Percentiles rank a stretch among this genome's conserved stretches.
phyloP scores from a whole-genome alignment of 1,284 basidiomycete genomes.

The Moniliophthora roreri region DNA sequence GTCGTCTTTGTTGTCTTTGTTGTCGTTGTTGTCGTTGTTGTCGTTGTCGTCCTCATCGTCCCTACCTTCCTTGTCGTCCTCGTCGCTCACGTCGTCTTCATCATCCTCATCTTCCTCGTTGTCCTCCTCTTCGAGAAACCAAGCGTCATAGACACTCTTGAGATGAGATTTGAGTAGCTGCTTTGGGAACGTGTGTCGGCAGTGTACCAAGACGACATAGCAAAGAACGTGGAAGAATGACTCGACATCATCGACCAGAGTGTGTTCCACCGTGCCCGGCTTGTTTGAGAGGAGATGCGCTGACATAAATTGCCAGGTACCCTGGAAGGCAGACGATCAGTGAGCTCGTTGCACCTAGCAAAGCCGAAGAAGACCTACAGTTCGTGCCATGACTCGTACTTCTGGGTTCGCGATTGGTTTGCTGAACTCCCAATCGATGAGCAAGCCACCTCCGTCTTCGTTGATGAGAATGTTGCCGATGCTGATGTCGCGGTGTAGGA shows the following conservation, averaged over 20 bases:
- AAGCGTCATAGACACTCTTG: no score
- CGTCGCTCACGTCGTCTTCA: no score
- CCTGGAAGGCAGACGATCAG: not conserved
- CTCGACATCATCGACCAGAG: slow-evolving; percentile 5
- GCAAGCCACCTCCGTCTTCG: not conserved
- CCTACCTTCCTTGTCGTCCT: no score
- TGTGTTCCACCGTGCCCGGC: not conserved
- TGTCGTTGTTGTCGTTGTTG: no score
- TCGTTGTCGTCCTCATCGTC: no score
- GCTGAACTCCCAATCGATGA: slow-evolving; percentile 9
- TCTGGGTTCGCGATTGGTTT: not conserved
- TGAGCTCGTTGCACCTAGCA: not conserved
- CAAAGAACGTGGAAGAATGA: slow-evolving; percentile 6
- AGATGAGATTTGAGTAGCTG: no score
- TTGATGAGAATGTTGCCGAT: slow-evolving; percentile 5
- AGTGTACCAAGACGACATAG: not conserved
- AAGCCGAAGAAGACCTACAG: not conserved
- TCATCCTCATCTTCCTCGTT: no score
- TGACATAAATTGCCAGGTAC: slow-evolving; percentile 9
- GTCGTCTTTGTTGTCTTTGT: no score
- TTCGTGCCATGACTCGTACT: not conserved
- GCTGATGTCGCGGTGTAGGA: slow-evolving; percentile 6
- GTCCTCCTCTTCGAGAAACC: no score
- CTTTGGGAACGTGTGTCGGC: no score
- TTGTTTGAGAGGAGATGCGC: not conserved